Conservation (phyloP, 2,329 filamentous ascomycete genomes). For the Botrytis fabae region DNA sequence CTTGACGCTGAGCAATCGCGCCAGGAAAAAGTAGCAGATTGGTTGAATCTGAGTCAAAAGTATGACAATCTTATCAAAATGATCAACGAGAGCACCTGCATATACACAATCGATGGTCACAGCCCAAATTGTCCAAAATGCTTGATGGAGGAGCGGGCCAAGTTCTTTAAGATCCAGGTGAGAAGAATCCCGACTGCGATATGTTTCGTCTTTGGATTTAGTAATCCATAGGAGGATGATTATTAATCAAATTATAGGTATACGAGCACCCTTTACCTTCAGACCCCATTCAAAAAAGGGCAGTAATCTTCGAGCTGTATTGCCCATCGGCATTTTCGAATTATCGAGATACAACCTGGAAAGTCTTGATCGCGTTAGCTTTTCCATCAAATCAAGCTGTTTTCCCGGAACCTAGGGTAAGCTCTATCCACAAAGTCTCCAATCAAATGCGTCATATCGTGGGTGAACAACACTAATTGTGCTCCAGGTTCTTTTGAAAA, state of each 20-base stretch:
- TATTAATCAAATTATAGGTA: slow-evolving; percentile 29
- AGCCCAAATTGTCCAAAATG: slow-evolving; percentile 49
- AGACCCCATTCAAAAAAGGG: slow-evolving; percentile 42
- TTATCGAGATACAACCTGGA: slow-evolving; percentile 56
- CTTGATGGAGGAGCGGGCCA: slow-evolving; percentile 41
- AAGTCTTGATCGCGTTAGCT: slow-evolving; percentile 41
- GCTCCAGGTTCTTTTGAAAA: background rate
- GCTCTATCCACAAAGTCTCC: slow-evolving; percentile 22
- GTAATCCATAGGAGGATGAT: background rate
- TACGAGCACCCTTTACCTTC: slow-evolving; percentile 53
- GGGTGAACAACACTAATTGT: background rate
- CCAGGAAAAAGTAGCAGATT: slow-evolving; percentile 45
- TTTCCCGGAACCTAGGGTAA: background rate
- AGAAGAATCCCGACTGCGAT: background rate
- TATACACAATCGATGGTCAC: slow-evolving; percentile 40
- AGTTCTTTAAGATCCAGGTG: slow-evolving; percentile 45
- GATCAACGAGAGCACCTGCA: slow-evolving; percentile 41
- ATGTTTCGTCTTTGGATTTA: background rate
- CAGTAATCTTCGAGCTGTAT: slow-evolving; percentile 53
- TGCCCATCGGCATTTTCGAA: slow-evolving; percentile 47
- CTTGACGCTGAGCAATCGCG: slow-evolving; percentile 36
- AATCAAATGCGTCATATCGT: background rate
- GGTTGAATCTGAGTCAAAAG: slow-evolving; percentile 39
- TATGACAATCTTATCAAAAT: slow-evolving; percentile 44
- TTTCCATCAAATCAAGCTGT: background rate